Percentiles rank a stretch among this genome's conserved stretches.
phyloP scores from a whole-genome alignment of 495 filamentous ascomycete genomes.

The Penicillium dipodomyicola region DNA sequence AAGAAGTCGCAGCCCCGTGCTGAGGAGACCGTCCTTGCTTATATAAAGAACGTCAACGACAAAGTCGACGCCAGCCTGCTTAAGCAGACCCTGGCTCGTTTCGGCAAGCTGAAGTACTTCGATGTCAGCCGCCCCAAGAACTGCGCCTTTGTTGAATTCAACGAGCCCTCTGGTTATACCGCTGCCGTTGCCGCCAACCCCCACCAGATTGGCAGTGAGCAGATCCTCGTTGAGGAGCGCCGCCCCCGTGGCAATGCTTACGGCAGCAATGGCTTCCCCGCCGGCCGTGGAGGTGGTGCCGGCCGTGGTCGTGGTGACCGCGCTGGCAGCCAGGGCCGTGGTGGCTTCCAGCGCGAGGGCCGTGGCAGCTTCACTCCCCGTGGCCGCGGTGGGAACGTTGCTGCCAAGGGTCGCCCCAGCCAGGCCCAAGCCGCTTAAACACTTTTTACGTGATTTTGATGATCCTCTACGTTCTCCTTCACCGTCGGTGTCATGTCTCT shows the following conservation, averaged over 20 bases:
- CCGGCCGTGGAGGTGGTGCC: constrained; percentile 51
- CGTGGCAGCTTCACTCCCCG: constrained; percentile 54
- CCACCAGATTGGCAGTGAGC: constrained; percentile 75
- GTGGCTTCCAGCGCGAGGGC: constrained; percentile 64
- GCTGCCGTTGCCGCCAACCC: constrained; percentile 83
- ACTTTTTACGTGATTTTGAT: background rate
- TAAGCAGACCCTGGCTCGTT: constrained; percentile 60
- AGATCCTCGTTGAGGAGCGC: constrained; percentile 84
- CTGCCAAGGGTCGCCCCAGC: constrained; percentile 48
- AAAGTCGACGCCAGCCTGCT: constrained; percentile 71
- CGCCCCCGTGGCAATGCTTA: constrained; percentile 69
- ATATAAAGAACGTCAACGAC: constrained; percentile 91
- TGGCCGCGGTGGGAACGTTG: constrained; percentile 53
- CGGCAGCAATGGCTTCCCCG: constrained; percentile 57
- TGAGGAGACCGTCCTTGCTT: constrained; percentile 71
- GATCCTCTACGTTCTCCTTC: constrained; percentile 14
- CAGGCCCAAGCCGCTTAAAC: constrained; percentile 50
- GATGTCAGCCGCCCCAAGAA: constrained; percentile 92
- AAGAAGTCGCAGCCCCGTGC: constrained; percentile 74
- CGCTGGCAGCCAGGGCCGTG: constrained; percentile 62
- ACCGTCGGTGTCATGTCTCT: background rate
- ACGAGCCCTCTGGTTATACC: constrained; percentile 69
- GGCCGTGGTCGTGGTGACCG: constrained; percentile 70
- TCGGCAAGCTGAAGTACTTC: constrained; percentile 79
- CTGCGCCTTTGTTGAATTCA: constrained; percentile 95